Conservation (phyloP, 192 early-diverging fungal genomes). For the Linnemannia schmuckeri region DNA sequence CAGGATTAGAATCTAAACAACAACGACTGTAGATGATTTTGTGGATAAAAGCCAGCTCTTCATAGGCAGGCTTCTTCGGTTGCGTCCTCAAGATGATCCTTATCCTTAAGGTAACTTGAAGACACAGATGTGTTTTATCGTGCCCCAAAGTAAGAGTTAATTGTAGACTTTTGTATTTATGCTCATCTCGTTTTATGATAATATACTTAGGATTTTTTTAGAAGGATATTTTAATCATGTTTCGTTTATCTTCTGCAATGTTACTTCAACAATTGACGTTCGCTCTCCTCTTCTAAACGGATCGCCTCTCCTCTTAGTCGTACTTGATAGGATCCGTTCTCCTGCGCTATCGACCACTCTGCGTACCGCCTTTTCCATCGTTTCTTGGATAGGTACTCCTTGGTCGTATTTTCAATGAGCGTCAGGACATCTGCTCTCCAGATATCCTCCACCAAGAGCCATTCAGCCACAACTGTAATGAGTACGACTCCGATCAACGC, state of each 20-base stretch:
- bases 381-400: not conserved
- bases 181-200: not conserved
- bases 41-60: too few species aligned
- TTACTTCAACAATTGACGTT: not conserved
- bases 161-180: not conserved
- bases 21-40: too few species aligned
- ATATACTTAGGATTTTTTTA: not conserved
- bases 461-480: conserved; percentile 5
- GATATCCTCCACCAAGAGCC: conserved; percentile 8
- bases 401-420: conserved; percentile 17
- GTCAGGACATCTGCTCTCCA: conserved; percentile 1
- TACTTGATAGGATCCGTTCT: not conserved
- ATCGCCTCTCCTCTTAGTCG: not conserved
- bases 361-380: not conserved
- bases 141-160: not conserved
- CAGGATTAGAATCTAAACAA: too few species aligned
- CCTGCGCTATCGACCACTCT: not conserved
- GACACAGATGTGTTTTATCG: not conserved
- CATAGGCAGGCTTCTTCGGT: too few species aligned
- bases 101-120: not conserved
- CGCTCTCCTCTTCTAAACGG: not conserved
- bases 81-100: too few species aligned
- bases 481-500: conserved; percentile 1
- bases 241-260: not conserved
- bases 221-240: not conserved